These are phyloP conservation scores for Apiotrichum veenhuisii DNA, from an alignment of 1,284 basidiomycete genomes.

Conservation along the genomic window DNA sequence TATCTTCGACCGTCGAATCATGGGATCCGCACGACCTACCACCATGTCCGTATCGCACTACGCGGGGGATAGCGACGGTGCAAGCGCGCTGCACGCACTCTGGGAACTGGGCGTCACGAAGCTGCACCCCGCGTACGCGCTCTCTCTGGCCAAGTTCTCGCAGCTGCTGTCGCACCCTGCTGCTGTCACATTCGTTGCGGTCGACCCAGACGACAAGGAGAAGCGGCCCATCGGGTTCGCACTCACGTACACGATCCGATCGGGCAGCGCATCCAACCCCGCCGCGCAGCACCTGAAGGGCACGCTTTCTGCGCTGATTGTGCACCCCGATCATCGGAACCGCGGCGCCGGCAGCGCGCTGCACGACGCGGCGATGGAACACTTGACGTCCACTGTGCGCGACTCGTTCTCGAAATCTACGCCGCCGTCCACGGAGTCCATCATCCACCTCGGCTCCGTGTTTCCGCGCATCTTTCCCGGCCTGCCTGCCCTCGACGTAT, in stretches of 20 bases:
- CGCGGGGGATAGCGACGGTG: not conserved
- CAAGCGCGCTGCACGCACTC: slow-evolving; percentile 10
- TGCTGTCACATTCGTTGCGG: slow-evolving; percentile 14
- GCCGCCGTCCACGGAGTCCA: slow-evolving; percentile 4
- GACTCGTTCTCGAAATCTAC: slow-evolving; percentile 6
- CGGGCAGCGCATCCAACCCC: slow-evolving; percentile 3
- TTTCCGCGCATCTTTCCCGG: slow-evolving; percentile 32
- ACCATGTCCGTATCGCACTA: not conserved
- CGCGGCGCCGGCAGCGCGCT: slow-evolving; percentile 21
- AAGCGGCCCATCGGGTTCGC: slow-evolving; percentile 16
- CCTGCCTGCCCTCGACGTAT: slow-evolving; percentile 14
- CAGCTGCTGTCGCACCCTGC: slow-evolving; percentile 10
- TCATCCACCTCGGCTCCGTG: slow-evolving; percentile 23
- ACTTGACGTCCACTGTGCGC: slow-evolving; percentile 11
- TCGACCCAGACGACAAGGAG: too few species aligned
- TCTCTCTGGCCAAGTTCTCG: slow-evolving; percentile 14
- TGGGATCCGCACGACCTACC: not conserved
- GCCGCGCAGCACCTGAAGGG: slow-evolving; percentile 20
- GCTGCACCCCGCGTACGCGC: slow-evolving; percentile 12
- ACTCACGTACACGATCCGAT: slow-evolving; percentile 17
- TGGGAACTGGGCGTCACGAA: slow-evolving; percentile 6
- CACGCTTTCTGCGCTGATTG: slow-evolving; percentile 15
- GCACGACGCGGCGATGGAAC: slow-evolving; percentile 12
- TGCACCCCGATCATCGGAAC: slow-evolving; percentile 11
- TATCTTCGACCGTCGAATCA: not conserved